These are phyloP conservation scores for Rhamnella rubrinervis DNA, from an alignment of 331 rosid species.

Conservation along the genomic window DNA sequence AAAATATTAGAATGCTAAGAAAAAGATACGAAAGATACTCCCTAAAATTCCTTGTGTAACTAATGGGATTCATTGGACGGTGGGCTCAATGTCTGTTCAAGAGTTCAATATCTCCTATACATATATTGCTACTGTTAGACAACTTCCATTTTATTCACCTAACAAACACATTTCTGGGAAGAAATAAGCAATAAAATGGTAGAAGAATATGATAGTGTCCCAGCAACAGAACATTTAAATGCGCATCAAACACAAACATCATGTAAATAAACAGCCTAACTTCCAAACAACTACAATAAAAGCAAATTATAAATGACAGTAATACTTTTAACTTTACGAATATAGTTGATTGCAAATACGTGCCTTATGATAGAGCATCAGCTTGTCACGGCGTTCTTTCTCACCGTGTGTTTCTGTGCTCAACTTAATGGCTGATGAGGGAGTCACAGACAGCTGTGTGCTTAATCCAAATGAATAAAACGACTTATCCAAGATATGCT, in stretches of 20 bases:
- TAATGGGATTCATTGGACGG: neutral
- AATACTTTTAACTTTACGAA: slow-evolving; percentile 10
- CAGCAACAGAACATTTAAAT: neutral
- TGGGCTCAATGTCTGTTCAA: slow-evolving; percentile 1
- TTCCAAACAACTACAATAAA: neutral
- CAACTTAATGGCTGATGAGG: slow-evolving; percentile 49
- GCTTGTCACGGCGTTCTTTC: slow-evolving; percentile 61
- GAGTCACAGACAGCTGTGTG: slow-evolving; percentile 51
- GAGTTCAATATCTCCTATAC: neutral
- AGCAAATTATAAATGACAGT: neutral
- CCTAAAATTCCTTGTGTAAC: neutral
- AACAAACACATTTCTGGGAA: neutral
- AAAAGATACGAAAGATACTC: neutral
- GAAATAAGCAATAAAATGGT: neutral
- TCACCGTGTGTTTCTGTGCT: slow-evolving; percentile 74
- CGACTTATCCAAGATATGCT: slow-evolving; percentile 68
- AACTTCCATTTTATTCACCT: neutral
- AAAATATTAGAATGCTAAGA: neutral
- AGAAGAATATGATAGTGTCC: neutral
- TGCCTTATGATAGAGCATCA: slow-evolving; percentile 64
- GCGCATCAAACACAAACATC: neutral
- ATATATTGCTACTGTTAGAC: neutral
- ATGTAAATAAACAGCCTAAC: neutral
- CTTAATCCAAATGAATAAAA: slow-evolving; percentile 62
- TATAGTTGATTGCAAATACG: slow-evolving; percentile 10